A percentile compares a stretch with the other conserved stretches of the same genome.
phyloP scores from a whole-genome alignment of 306 rosid species.

The Sindora glabra region DNA sequence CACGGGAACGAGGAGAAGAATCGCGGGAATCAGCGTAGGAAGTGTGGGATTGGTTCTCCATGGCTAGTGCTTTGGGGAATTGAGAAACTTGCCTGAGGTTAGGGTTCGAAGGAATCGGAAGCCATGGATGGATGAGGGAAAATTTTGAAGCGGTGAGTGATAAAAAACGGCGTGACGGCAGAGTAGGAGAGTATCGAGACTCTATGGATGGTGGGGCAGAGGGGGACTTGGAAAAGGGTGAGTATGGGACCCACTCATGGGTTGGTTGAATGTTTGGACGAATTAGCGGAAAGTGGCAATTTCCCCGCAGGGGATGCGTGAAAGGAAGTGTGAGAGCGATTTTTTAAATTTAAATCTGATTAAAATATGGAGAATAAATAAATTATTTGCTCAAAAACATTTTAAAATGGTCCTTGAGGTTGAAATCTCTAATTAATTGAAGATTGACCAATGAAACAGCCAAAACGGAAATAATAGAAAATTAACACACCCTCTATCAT shows the following conservation, averaged over 20 bases:
- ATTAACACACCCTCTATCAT: no score
- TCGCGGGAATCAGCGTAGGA: conserved; percentile 48
- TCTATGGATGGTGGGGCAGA: neutral
- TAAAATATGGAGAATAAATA: no score
- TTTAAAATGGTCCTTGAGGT: no score
- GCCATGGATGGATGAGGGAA: neutral
- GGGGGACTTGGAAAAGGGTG: neutral
- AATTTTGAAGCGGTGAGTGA: neutral
- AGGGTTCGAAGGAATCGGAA: neutral
- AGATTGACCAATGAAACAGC: no score
- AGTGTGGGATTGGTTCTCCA: conserved; percentile 47
- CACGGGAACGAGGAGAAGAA: conserved; percentile 53
- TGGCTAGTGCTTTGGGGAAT: neutral
- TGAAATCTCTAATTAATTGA: no score
- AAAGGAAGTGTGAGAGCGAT: no score
- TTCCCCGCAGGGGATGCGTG: no score
- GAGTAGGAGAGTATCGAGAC: no score
- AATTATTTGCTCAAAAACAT: no score
- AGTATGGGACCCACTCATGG: neutral
- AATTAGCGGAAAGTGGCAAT: no score
- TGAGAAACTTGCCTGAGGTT: neutral
- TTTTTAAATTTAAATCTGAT: no score
- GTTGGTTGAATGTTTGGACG: neutral
- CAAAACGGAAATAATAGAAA: no score
- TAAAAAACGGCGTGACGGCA: neutral